Evolutionary conservation across 2,329 filamentous ascomycete species (phyloP).

Genomic region (Scedosporium apiospermum): DNA sequence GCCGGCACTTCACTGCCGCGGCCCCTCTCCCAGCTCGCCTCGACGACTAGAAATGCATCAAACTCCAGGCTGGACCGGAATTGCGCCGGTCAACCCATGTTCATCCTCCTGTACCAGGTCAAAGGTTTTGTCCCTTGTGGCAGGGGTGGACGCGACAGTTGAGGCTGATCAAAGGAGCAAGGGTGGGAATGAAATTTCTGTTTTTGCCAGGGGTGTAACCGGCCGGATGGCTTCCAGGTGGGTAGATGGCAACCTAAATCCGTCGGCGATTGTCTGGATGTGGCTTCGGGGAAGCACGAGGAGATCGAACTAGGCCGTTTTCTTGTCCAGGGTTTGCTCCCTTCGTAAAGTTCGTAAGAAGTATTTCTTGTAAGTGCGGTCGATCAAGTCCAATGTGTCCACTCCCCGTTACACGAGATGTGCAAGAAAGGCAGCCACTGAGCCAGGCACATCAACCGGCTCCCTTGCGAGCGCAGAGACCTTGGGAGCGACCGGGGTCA

Average conservation of each 20-base stretch:
- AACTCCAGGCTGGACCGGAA: background rate
- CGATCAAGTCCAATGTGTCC: too few species aligned
- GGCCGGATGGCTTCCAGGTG: background rate
- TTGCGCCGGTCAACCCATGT: background rate
- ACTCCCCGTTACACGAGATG: too few species aligned
- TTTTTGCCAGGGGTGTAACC: background rate
- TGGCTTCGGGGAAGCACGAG: background rate
- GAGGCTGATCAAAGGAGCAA: background rate
- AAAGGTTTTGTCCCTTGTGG: background rate
- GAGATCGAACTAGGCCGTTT: background rate
- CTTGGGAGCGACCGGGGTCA: too few species aligned
- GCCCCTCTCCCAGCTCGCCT: background rate
- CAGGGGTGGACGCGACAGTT: background rate
- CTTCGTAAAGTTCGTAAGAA: background rate
- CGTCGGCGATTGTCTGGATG: background rate
- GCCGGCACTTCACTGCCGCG: background rate
- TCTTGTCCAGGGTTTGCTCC: background rate
- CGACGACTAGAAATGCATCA: background rate
- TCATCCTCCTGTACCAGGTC: background rate
- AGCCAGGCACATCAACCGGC: too few species aligned
- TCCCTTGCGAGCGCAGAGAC: too few species aligned
- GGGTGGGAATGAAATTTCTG: background rate
- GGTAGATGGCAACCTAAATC: background rate
- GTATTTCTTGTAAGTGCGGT: too few species aligned
- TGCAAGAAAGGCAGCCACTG: too few species aligned